Evolutionary conservation across 768 basidiomycete species (phyloP).

Genomic region (Phlegmacium glaucopus): DNA sequence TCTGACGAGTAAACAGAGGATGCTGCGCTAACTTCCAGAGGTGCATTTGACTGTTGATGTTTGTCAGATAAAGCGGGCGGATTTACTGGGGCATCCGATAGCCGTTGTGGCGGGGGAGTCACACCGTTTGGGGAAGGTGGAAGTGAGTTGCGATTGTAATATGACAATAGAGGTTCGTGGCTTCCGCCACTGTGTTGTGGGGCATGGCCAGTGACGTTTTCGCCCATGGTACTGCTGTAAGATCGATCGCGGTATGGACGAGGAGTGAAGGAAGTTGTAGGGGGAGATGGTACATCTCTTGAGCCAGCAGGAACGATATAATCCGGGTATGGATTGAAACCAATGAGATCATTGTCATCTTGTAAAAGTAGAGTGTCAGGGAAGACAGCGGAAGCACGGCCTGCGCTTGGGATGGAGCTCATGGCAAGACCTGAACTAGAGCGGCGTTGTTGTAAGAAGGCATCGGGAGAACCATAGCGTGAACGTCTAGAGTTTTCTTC

Average conservation of each 20-base stretch:
- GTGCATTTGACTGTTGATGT: not conserved
- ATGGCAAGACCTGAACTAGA: conserved; percentile 33
- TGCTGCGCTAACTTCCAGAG: conserved; percentile 12
- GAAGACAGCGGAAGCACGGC: conserved; percentile 33
- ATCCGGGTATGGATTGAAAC: conserved; percentile 55
- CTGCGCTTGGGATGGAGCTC: conserved; percentile 18
- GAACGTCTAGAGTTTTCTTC: conserved; percentile 18
- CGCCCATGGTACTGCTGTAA: conserved; percentile 20
- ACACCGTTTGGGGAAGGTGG: not conserved
- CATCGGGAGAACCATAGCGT: conserved; percentile 28
- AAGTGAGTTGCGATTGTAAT: conserved; percentile 12
- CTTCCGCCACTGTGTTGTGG: conserved; percentile 24
- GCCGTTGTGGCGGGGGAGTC: conserved; percentile 20
- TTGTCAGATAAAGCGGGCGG: not conserved
- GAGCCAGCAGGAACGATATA: conserved; percentile 29
- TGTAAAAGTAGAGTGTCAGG: conserved; percentile 30
- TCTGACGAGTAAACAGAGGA: conserved; percentile 34
- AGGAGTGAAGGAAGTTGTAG: conserved; percentile 30
- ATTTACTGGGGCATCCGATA: conserved; percentile 13
- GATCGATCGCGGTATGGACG: conserved; percentile 31
- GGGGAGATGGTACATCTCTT: conserved; percentile 36
- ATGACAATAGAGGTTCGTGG: conserved; percentile 22
- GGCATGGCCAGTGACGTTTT: conserved; percentile 14
- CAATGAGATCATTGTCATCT: conserved; percentile 21
- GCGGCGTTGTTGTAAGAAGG: conserved; percentile 30